Evolutionary conservation across 78 protist species (phyloP).

Genomic region (Planoprotostelium fungivorum): DNA sequence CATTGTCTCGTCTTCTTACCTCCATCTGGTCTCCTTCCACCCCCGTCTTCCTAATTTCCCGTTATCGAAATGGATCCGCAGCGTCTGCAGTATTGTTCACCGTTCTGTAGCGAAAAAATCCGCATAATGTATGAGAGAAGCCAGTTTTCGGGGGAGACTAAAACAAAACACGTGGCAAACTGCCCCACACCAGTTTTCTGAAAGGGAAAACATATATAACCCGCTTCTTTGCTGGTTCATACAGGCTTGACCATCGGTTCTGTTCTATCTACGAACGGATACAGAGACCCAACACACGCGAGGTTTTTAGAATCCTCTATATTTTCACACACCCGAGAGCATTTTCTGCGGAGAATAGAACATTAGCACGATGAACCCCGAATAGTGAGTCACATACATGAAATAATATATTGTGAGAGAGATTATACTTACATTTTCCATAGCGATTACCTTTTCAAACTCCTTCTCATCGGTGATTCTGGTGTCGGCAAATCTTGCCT

Average conservation of each 20-base stretch:
- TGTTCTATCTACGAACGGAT: neutral
- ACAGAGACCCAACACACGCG: neutral
- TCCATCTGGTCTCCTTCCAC: too few species aligned
- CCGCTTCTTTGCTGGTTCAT: neutral
- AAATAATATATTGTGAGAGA: too few species aligned
- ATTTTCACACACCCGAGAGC: neutral
- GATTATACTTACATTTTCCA: neutral
- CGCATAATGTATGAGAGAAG: too few species aligned
- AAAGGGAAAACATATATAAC: neutral
- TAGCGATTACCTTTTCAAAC: conserved; percentile 87
- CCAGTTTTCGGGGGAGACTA: too few species aligned
- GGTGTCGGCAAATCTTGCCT: conserved; percentile 93
- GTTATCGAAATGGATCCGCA: too few species aligned
- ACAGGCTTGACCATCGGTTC: too few species aligned
- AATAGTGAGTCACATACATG: neutral
- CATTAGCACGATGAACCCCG: neutral
- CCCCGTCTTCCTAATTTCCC: too few species aligned
- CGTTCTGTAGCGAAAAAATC: too few species aligned
- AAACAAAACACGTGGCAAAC: too few species aligned
- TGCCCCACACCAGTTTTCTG: neutral
- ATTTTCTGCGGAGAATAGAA: neutral
- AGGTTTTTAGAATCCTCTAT: neutral
- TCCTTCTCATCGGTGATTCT: conserved; percentile 91
- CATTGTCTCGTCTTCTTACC: too few species aligned
- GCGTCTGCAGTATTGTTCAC: too few species aligned